Conservation (phyloP, 345 rosid genomes). For the Salix viminalis region DNA sequence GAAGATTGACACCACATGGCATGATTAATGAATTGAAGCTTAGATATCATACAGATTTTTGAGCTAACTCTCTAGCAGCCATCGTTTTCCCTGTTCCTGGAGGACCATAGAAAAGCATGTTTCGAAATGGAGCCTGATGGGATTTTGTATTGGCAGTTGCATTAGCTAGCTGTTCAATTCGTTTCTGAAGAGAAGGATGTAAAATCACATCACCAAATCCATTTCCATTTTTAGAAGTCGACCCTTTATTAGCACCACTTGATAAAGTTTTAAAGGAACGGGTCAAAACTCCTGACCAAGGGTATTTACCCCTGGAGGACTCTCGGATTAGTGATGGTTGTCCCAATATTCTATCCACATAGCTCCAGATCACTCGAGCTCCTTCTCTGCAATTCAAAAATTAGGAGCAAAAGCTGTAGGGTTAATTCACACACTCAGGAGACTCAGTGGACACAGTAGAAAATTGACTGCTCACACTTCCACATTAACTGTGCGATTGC, state of each 20-base stretch:
- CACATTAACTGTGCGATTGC: not conserved
- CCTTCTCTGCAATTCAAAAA: constrained; percentile 72
- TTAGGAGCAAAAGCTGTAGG: constrained; percentile 2
- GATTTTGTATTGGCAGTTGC: constrained; percentile 97
- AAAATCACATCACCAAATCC: constrained; percentile 94
- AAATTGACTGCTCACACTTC: not conserved
- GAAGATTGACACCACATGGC: not conserved
- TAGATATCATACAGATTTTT: constrained; percentile 67
- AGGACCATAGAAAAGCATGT: constrained; percentile 95
- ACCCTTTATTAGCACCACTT: constrained; percentile 38
- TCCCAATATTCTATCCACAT: constrained; percentile 92
- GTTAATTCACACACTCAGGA: not conserved
- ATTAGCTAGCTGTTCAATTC: constrained; percentile 77
- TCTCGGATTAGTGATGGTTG: constrained; percentile 97
- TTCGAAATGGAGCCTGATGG: constrained; percentile 91
- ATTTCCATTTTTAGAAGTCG: constrained; percentile 49
- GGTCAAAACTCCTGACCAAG: constrained; percentile 77
- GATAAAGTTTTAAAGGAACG: constrained; percentile 44
- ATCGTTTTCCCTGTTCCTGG: constrained; percentile 99
- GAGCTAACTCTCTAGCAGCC: constrained; percentile 95
- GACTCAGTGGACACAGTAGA: not conserved
- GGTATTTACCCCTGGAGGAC: constrained; percentile 96
- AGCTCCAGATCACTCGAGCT: constrained; percentile 95
- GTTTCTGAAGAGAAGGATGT: constrained; percentile 78
- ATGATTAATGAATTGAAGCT: not conserved